Evolutionary conservation across 352 stramenopile species (phyloP).

Genomic region (Phytopythium montanum): DNA sequence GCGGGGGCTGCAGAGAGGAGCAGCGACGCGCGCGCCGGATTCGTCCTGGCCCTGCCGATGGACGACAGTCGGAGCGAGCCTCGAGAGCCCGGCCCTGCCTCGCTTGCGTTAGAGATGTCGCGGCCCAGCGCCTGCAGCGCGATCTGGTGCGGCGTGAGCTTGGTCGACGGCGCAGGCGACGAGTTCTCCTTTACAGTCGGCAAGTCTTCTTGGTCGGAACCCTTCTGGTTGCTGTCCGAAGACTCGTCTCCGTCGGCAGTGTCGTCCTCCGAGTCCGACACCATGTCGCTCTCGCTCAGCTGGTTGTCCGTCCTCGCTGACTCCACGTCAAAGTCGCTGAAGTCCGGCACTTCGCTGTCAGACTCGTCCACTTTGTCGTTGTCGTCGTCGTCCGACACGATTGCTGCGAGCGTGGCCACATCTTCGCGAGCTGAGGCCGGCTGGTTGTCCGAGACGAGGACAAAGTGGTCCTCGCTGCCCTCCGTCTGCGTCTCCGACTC

Average conservation of each 20-base stretch:
- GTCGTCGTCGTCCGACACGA: not conserved
- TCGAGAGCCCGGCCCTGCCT: not conserved
- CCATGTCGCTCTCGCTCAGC: constrained; percentile 6
- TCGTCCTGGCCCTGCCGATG: not conserved
- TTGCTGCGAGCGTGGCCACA: not conserved
- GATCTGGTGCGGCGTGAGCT: constrained; percentile 3
- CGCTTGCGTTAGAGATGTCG: constrained; percentile 1
- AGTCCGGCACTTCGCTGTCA: constrained; percentile 21
- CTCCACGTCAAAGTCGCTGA: constrained; percentile 36
- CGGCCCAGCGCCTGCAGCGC: constrained; percentile 8
- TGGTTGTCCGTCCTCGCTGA: constrained; percentile 11
- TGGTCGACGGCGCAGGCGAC: constrained; percentile 4
- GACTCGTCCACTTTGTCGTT: constrained; percentile 8
- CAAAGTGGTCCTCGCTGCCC: constrained; percentile 9
- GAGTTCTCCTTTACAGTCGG: constrained; percentile 1
- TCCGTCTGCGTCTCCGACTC: constrained; percentile 10
- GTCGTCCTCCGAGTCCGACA: constrained; percentile 4
- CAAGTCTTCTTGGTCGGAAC: not conserved
- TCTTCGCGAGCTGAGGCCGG: not conserved
- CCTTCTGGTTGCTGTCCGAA: constrained; percentile 1
- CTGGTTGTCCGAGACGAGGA: constrained; percentile 1
- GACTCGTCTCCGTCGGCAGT: not conserved
- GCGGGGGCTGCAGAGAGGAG: not conserved
- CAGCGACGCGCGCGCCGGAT: not conserved
- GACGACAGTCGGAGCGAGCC: constrained; percentile 1